These are phyloP conservation scores for Hyaloscypha bicolor DNA, from an alignment of 495 filamentous ascomycete species.

Conservation along the genomic window DNA sequence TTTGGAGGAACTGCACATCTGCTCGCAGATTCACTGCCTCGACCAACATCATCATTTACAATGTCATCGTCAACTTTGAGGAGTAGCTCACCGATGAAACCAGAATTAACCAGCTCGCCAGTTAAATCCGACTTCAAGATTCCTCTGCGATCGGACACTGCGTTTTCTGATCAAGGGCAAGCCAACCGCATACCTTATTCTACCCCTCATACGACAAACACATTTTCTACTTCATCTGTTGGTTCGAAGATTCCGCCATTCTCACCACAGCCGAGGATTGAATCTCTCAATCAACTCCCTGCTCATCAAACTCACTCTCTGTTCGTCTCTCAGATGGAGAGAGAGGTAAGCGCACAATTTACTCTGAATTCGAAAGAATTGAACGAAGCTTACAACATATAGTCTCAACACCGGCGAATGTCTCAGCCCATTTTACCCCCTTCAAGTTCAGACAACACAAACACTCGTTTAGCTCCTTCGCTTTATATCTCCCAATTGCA, in stretches of 20 bases:
- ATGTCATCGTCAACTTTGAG: not conserved
- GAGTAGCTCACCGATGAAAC: too few relatives aligned
- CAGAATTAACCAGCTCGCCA: not conserved
- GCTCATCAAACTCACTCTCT: not conserved
- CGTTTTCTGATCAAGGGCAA: conserved; percentile 9
- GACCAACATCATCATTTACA: not conserved
- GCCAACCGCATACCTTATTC: conserved; percentile 4
- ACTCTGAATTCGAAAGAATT: not conserved
- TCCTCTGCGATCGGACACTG: conserved; percentile 15
- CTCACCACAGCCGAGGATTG: not conserved
- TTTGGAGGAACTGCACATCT: not conserved
- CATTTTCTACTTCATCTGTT: conserved; percentile 4
- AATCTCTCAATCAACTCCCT: not conserved
- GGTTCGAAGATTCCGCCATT: not conserved
- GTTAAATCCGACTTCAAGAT: conserved; percentile 25
- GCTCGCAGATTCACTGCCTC: not conserved
- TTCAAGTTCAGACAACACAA: not conserved
- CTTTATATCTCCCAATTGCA: conserved; percentile 12
- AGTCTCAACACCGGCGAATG: conserved; percentile 13
- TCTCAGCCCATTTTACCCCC: conserved; percentile 11
- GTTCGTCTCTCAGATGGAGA: conserved; percentile 17
- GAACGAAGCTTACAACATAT: conserved; percentile 2
- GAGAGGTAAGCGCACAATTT: conserved; percentile 16
- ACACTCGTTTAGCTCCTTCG: not conserved
- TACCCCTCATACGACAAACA: not conserved